These are phyloP conservation scores for Boletus huronensis DNA, from an alignment of 768 basidiomycete genomes.

Conservation along the genomic window DNA sequence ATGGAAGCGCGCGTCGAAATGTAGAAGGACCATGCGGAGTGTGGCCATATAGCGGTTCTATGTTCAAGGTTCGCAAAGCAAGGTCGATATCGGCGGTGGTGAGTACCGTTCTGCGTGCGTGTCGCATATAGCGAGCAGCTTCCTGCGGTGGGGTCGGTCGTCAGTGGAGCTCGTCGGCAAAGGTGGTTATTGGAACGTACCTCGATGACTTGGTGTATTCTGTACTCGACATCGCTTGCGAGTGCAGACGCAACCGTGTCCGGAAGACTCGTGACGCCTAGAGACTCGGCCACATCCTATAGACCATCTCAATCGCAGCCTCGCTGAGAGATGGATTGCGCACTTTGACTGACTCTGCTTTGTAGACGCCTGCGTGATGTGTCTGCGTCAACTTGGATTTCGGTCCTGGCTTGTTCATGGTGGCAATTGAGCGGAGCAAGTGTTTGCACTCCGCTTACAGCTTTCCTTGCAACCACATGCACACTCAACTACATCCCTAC, in stretches of 20 bases:
- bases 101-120: slow-evolving; percentile 86
- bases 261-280: slow-evolving; percentile 71
- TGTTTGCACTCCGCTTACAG: background rate
- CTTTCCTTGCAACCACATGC: background rate
- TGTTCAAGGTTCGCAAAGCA: slow-evolving; percentile 90
- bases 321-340: slow-evolving; percentile 17
- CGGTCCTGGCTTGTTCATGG: slow-evolving; percentile 41
- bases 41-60: slow-evolving; percentile 87
- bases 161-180: background rate
- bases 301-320: slow-evolving; percentile 10
- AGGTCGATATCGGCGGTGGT: slow-evolving; percentile 90
- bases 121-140: slow-evolving; percentile 95
- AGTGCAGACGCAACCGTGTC: slow-evolving; percentile 79
- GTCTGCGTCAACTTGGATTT: slow-evolving; percentile 46
- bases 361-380: slow-evolving; percentile 60
- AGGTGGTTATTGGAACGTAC: slow-evolving; percentile 37
- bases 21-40: slow-evolving; percentile 32
- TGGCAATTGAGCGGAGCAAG: background rate
- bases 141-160: slow-evolving; percentile 43
- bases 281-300: slow-evolving; percentile 88
- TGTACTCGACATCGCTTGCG: slow-evolving; percentile 95
- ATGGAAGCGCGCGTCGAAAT: slow-evolving; percentile 45
- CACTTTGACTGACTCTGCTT: slow-evolving; percentile 61
- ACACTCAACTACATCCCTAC: too few relatives aligned
- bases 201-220: slow-evolving; percentile 93